Conservation (phyloP, 768 basidiomycete genomes). For the Phanerochaete sordida region DNA sequence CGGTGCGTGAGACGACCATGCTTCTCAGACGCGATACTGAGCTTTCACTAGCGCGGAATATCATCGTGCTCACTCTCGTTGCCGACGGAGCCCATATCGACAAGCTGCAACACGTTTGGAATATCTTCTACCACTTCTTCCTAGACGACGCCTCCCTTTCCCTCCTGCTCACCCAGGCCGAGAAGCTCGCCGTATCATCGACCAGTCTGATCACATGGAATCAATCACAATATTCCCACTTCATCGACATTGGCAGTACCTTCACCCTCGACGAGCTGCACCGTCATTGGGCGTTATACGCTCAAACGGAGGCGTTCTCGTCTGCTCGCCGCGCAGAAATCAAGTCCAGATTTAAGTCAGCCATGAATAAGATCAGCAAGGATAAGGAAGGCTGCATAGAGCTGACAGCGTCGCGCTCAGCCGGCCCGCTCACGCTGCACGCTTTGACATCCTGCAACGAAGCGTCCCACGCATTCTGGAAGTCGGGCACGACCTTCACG, state of each 20-base stretch:
- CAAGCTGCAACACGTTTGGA: slow-evolving; percentile 30
- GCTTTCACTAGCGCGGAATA: slow-evolving; percentile 40
- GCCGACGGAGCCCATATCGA: slow-evolving; percentile 25
- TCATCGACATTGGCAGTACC: slow-evolving; percentile 35
- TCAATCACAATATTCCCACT: slow-evolving; percentile 32
- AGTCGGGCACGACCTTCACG: slow-evolving; percentile 35
- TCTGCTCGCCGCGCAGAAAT: neutral
- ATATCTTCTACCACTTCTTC: slow-evolving; percentile 47
- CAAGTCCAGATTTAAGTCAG: neutral
- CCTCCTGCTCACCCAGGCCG: slow-evolving; percentile 36
- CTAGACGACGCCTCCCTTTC: slow-evolving; percentile 34
- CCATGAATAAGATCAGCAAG: neutral
- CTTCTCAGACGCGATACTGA: neutral
- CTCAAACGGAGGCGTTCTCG: neutral
- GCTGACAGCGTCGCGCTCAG: slow-evolving; percentile 22
- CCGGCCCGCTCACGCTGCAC: slow-evolving; percentile 31
- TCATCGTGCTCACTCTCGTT: slow-evolving; percentile 42
- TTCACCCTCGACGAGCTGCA: slow-evolving; percentile 37
- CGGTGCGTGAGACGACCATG: slow-evolving; percentile 29
- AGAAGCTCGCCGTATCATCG: slow-evolving; percentile 33
- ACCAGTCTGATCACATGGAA: slow-evolving; percentile 36
- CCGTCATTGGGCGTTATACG: slow-evolving; percentile 34
- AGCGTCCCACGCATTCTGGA: slow-evolving; percentile 34
- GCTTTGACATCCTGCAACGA: slow-evolving; percentile 17
- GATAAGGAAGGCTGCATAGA: neutral